Evolutionary conservation across 768 basidiomycete genomes (phyloP).

Genomic region (Tricholoma sp.): DNA sequence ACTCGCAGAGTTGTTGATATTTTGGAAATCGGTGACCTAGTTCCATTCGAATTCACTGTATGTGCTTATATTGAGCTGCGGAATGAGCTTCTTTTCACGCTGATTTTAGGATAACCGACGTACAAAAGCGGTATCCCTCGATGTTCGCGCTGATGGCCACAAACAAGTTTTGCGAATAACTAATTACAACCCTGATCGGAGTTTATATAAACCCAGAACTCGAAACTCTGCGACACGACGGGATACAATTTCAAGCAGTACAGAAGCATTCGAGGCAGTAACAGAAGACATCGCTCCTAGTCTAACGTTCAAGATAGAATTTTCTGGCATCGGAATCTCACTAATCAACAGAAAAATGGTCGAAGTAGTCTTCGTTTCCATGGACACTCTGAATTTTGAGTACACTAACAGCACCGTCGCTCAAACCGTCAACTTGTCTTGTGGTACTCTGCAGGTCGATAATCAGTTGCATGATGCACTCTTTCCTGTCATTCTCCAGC

Average conservation of each 20-base stretch:
- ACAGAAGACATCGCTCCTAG: slow-evolving; percentile 66
- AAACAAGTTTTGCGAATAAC: slow-evolving; percentile 85
- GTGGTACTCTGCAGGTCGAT: slow-evolving; percentile 90
- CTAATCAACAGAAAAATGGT: slow-evolving; percentile 81
- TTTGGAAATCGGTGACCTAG: slow-evolving; percentile 90
- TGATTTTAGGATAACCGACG: slow-evolving; percentile 45
- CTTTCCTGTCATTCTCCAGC: slow-evolving; percentile 93
- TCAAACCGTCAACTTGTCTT: slow-evolving; percentile 75
- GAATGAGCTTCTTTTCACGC: not conserved
- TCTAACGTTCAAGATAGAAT: slow-evolving; percentile 64
- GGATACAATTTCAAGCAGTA: slow-evolving; percentile 64
- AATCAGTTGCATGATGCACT: slow-evolving; percentile 96
- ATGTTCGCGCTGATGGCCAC: slow-evolving; percentile 85
- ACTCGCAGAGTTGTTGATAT: slow-evolving; percentile 73
- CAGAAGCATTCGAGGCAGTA: slow-evolving; percentile 82
- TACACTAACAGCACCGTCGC: slow-evolving; percentile 77
- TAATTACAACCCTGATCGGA: slow-evolving; percentile 78
- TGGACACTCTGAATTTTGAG: slow-evolving; percentile 76
- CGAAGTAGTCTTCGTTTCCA: slow-evolving; percentile 86
- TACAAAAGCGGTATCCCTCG: slow-evolving; percentile 73
- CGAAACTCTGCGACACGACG: slow-evolving; percentile 51
- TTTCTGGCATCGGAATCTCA: slow-evolving; percentile 91
- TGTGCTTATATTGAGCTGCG: slow-evolving; percentile 16
- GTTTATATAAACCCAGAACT: slow-evolving; percentile 79
- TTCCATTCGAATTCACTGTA: slow-evolving; percentile 85